Evolutionary conservation across 345 rosid species (phyloP), one percentile per base, ranked within the genome.

Genomic region (Ceriops tagal): DNA sequence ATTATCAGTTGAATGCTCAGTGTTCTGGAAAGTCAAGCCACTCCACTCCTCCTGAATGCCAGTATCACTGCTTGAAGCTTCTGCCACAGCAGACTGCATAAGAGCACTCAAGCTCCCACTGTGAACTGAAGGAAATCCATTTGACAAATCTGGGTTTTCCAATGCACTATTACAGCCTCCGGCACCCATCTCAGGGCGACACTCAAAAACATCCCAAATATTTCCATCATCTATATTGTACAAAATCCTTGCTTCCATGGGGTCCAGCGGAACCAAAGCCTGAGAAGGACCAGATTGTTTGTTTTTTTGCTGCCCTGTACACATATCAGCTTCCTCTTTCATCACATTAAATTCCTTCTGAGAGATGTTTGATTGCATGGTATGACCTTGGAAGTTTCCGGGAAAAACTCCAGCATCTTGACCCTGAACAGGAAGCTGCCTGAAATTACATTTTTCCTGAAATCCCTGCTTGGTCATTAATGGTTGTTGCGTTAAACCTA

Each of bases 101-200:
- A 95, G 98, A 68, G 99, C 98, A 82, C 99, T 92, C 99, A 96
- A 95, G 72, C 92, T 87, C 75, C 99, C 99, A 85, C 93, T 86
- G 73, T 88, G 96, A 77, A 89, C 51, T 35, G 96, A 89, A 66
- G 96, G 85, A 72, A 80, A 76, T 66, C 87, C 78, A 75, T 85
- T 80, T 24, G 63, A 68, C 37, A 59, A 52, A 68, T 87, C 93
- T 16, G 84, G 49, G 64, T 61, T 69, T 70, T 83, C 91, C 66
- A 84, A 53, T 46, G 74, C 68, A 63, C 68, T 78, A 27, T 11
- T 35, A 60, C 79, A 81, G 55, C 87, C 79, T 69, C 80, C 73
- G 69, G 88, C 63, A 69, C 73, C 83, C 71, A 77, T 66, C 62
- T 79, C 82, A 59, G 73, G 35, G 70, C 79, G 67, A 72, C 68